Base-by-base conservation (phyloP, 108 stramenopile genomes). In the Pelagomonas calceolata region DNA sequence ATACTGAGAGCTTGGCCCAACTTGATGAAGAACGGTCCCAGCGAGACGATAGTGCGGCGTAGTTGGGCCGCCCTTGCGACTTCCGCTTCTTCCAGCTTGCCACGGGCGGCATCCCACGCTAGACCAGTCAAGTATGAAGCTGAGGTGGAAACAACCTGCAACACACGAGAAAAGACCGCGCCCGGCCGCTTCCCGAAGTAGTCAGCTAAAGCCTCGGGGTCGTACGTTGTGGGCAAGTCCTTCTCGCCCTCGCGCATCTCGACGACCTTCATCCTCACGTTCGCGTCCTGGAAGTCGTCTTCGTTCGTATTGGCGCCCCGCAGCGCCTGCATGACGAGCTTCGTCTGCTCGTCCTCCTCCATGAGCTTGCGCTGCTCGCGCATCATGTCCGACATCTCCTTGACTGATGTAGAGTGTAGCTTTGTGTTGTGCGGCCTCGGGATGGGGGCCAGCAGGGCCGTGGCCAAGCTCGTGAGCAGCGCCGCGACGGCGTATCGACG, bases 11-110 rank as follows among this genome's bases (percentile, higher is more conserved):
- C 93, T 82, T 95, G 89, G 30, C 83, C 79, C n/a, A 87, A 73
- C 78, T 95, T 95, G 78, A 95, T 94, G 71, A 85, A 92, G 76
- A 94, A 94, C 7, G 95, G 95, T 0, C 95, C 95, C 34, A 96
- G 80, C 63, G 79, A 81, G 0, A 92, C 93, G 68, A 95, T 90
- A 35, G 81, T 88, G 72, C 93, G 88, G 32, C 95, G 84, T 68
- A 95, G 78, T 71, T 92, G 82, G 4, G 75, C 91, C 26, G 95
- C 95, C 43, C 92, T 71, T 64, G 82, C 63, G 32, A 94, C 87
- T 75, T 95, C 90, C 73, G 85, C 73, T 69, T 90, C 86, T 69
- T 91, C 80, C 10, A 82, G 14, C 34, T 85, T 78, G 29, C 88
- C 86, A 63, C 81, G 71, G 4, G 84, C 37, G 26, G 71, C 34